Conservation (phyloP, 2,329 filamentous ascomycete species). For the Trichoderma atrobrunneum region DNA sequence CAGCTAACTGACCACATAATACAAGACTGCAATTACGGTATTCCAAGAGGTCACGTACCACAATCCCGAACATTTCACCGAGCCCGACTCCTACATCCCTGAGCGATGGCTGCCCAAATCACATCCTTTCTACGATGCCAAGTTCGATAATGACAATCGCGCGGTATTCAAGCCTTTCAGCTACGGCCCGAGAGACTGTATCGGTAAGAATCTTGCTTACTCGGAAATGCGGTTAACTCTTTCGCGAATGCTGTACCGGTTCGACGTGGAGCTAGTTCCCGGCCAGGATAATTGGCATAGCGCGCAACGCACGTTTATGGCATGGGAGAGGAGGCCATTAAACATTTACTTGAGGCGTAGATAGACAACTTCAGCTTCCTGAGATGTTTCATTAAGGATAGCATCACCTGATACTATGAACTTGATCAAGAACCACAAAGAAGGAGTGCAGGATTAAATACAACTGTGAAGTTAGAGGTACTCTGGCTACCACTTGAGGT, state of each 20-base stretch:
- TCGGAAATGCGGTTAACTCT: slow-evolving; percentile 48
- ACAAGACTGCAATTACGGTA: slow-evolving; percentile 41
- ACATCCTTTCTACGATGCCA: slow-evolving; percentile 33
- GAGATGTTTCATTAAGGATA: background rate
- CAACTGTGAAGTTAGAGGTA: too few species aligned
- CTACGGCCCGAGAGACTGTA: slow-evolving; percentile 39
- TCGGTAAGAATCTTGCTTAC: slow-evolving; percentile 43
- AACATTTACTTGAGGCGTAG: slow-evolving; percentile 4
- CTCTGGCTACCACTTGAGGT: too few species aligned
- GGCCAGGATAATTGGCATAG: slow-evolving; percentile 25
- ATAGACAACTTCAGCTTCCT: background rate
- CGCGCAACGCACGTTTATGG: slow-evolving; percentile 22
- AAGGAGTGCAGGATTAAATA: background rate
- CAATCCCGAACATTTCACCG: slow-evolving; percentile 42
- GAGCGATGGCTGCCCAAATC: slow-evolving; percentile 41
- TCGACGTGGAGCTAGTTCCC: slow-evolving; percentile 39
- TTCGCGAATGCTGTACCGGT: slow-evolving; percentile 43
- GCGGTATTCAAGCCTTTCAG: slow-evolving; percentile 39
- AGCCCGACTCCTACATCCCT: slow-evolving; percentile 45
- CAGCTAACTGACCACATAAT: background rate
- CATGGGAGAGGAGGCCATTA: slow-evolving; percentile 25
- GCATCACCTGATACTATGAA: background rate
- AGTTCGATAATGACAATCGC: slow-evolving; percentile 40
- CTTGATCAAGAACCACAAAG: background rate
- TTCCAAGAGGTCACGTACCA: slow-evolving; percentile 46